Percentiles rank a stretch among this genome's conserved stretches.
Conservation (phyloP, 345 rosid genomes). For the Citropsis articulata region DNA sequence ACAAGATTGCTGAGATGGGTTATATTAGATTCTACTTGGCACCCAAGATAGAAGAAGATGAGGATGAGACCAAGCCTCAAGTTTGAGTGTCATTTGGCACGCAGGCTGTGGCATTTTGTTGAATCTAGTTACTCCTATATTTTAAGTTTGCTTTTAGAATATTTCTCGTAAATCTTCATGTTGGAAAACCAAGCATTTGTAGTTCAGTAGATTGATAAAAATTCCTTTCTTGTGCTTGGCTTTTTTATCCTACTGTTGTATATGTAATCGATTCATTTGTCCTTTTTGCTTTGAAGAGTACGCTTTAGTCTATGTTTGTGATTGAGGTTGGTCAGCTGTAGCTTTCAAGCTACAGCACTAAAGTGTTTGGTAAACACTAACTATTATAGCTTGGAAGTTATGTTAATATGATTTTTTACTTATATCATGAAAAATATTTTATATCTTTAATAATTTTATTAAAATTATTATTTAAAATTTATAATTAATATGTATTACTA, state of each 20-base stretch:
- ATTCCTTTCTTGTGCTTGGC: not conserved
- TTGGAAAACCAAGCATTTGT: conserved; percentile 3
- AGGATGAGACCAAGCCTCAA: conserved; percentile 67
- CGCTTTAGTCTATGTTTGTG: no score
- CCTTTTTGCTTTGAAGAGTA: not conserved
- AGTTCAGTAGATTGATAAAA: not conserved
- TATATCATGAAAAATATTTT: no score
- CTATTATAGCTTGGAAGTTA: no score
- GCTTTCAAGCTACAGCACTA: no score
- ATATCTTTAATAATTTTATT: no score
- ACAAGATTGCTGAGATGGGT: conserved; percentile 99
- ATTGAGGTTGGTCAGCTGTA: no score
- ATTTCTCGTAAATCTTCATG: not conserved
- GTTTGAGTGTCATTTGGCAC: not conserved
- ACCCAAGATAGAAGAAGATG: conserved; percentile 98
- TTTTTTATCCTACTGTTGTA: not conserved
- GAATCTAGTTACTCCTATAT: not conserved
- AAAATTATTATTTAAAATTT: no score
- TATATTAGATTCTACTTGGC: conserved; percentile 90
- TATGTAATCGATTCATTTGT: not conserved
- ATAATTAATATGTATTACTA: no score
- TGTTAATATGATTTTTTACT: no score
- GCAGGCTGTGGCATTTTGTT: conserved; percentile 1
- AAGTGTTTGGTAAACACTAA: no score
- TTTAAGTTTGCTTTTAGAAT: conserved; percentile 1